Conservation (phyloP, 257 asterid species). For the Forsythia suspensa region DNA sequence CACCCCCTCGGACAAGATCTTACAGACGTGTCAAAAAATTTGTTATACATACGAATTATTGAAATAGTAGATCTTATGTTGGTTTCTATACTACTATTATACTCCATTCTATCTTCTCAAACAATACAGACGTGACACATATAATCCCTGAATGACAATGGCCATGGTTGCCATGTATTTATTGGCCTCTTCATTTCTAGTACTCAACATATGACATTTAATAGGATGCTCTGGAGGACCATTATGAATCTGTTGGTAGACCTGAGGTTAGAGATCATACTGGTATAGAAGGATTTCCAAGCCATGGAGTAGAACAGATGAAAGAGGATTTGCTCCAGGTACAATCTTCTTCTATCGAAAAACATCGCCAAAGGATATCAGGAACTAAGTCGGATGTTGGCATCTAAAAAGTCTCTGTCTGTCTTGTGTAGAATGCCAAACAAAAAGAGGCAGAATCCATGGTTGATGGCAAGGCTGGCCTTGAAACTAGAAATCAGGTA, state of each 20-base stretch:
- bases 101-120: slow-evolving; percentile 7
- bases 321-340: slow-evolving; percentile 46
- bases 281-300: slow-evolving; percentile 30
- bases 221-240: slow-evolving; percentile 57
- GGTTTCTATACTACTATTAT: neutral
- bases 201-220: slow-evolving; percentile 7
- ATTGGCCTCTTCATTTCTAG: slow-evolving; percentile 1
- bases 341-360: slow-evolving; percentile 28
- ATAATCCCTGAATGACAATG: slow-evolving; percentile 1
- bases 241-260: slow-evolving; percentile 39
- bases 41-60: neutral
- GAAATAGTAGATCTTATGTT: slow-evolving; percentile 11
- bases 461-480: slow-evolving; percentile 36
- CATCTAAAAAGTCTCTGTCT: neutral
- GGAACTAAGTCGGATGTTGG: neutral
- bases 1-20: slow-evolving; percentile 11
- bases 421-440: slow-evolving; percentile 37
- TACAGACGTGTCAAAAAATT: neutral
- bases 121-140: neutral
- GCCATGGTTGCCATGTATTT: slow-evolving; percentile 12
- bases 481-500: slow-evolving; percentile 54
- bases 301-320: slow-evolving; percentile 35
- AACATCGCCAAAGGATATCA: slow-evolving; percentile 3
- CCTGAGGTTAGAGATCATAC: slow-evolving; percentile 48
- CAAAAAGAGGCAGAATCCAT: slow-evolving; percentile 35